Percentiles rank a stretch among this genome's conserved stretches.
phyloP scores from a whole-genome alignment of 306 rosid genomes.

The Fagus crenata region DNA sequence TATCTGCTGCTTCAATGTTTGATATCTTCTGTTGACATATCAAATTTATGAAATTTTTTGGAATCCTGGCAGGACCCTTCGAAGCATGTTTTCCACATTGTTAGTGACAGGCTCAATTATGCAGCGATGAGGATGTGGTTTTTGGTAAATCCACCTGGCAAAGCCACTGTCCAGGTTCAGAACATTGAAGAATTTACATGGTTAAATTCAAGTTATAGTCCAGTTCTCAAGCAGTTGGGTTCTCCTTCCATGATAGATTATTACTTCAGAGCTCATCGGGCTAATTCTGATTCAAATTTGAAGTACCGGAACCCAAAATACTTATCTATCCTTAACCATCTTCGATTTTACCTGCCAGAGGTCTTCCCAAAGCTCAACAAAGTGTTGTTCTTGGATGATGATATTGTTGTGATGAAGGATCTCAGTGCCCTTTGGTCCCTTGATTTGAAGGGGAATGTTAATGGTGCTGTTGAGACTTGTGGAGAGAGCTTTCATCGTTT shows the following conservation, averaged over 20 bases:
- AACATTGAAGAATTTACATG: slow-evolving; percentile 89
- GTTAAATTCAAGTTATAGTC: slow-evolving; percentile 96
- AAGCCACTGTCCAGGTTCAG: slow-evolving; percentile 80
- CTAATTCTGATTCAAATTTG: slow-evolving; percentile 77
- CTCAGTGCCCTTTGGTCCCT: slow-evolving; percentile 80
- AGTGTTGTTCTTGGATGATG: slow-evolving; percentile 92
- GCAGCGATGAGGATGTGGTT: slow-evolving; percentile 99
- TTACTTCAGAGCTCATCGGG: slow-evolving; percentile 85
- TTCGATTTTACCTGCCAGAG: slow-evolving; percentile 96
- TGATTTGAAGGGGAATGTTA: slow-evolving; percentile 86
- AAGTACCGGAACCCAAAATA: slow-evolving; percentile 95
- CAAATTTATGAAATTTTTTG: slow-evolving; percentile 21
- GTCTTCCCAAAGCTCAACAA: slow-evolving; percentile 89
- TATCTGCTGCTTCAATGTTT: slow-evolving; percentile 9
- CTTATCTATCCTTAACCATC: slow-evolving; percentile 92
- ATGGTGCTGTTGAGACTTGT: slow-evolving; percentile 99
- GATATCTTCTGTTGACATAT: slow-evolving; percentile 25
- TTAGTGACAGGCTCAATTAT: slow-evolving; percentile 86
- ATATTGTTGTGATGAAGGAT: slow-evolving; percentile 91
- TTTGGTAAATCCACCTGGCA: slow-evolving; percentile 78
- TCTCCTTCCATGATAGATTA: slow-evolving; percentile 86
- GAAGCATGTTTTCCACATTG: slow-evolving; percentile 90
- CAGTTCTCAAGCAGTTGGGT: slow-evolving; percentile 89
- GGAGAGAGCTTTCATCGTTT: slow-evolving; percentile 95
- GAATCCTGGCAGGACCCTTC: slow-evolving; percentile 63